Percentiles rank a stretch among this genome's conserved stretches.
These are phyloP conservation scores for Omphalotus olearius DNA, from an alignment of 1,284 basidiomycete genomes.

Conservation along the genomic window DNA sequence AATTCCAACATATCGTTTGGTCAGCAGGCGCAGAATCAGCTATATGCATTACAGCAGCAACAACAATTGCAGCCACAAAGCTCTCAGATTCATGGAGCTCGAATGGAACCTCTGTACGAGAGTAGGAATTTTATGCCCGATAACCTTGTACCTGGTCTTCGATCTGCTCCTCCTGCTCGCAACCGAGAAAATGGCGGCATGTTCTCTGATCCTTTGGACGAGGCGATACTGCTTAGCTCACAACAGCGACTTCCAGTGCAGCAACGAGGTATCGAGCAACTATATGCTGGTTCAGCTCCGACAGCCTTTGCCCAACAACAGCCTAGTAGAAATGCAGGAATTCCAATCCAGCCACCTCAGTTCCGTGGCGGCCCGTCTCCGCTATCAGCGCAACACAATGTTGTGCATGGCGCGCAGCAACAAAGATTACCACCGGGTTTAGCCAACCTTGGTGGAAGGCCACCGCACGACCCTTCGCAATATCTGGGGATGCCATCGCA, in stretches of 20 bases:
- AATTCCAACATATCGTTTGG: conserved; percentile 25
- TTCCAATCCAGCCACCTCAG: conserved; percentile 56
- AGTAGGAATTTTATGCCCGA: conserved; percentile 76
- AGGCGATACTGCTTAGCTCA: conserved; percentile 53
- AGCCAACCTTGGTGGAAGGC: conserved; percentile 76
- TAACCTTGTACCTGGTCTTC: conserved; percentile 77
- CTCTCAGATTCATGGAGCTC: conserved; percentile 32
- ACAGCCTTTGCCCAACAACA: conserved; percentile 55
- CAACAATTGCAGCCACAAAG: conserved; percentile 41
- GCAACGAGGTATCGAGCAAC: conserved; percentile 49
- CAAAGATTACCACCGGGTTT: conserved; percentile 76
- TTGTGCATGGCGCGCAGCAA: conserved; percentile 39
- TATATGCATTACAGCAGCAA: conserved; percentile 35
- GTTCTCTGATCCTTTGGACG: conserved; percentile 59
- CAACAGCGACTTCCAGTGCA: conserved; percentile 43
- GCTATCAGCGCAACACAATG: conserved; percentile 39
- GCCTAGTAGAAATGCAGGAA: conserved; percentile 45
- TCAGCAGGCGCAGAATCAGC: conserved; percentile 30
- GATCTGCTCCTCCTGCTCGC: conserved; percentile 57
- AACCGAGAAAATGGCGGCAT: conserved; percentile 52
- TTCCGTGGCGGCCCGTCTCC: conserved; percentile 71
- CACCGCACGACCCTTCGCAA: conserved; percentile 72
- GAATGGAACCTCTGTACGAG: conserved; percentile 66
- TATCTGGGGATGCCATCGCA: conserved; percentile 50
- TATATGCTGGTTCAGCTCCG: conserved; percentile 48